These are phyloP conservation scores for Blastobotrys serpentis DNA, from an alignment of 1,139 yeast genomes.

Conservation along the genomic window DNA sequence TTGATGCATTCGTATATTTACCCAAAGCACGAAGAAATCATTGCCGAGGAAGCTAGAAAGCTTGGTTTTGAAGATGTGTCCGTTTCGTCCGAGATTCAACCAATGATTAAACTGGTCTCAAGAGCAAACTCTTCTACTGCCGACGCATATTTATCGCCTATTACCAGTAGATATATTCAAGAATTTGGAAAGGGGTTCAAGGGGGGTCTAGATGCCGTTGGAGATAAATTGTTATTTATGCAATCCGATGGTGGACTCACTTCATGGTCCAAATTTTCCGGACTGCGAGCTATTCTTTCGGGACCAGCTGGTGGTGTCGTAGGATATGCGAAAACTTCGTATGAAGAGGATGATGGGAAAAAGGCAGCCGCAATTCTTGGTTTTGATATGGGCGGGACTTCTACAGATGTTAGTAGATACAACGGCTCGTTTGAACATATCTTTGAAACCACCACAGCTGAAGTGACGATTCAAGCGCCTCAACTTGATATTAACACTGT, in stretches of 20 bases:
- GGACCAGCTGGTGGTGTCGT: conserved; percentile 66
- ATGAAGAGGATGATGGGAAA: conserved; percentile 34
- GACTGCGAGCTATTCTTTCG: conserved; percentile 51
- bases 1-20: conserved; percentile 68
- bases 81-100: conserved; percentile 62
- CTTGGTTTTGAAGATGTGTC: conserved; percentile 65
- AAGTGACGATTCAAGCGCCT: conserved; percentile 56
- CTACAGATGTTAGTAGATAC: conserved; percentile 56
- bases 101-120: conserved; percentile 70
- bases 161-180: conserved; percentile 57
- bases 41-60: conserved; percentile 56
- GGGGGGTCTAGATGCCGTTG: conserved; percentile 48
- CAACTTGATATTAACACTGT: conserved; percentile 58
- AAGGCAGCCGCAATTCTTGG: conserved; percentile 43
- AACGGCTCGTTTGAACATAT: conserved; percentile 50
- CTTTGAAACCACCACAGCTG: conserved; percentile 56
- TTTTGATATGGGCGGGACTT: conserved; percentile 63
- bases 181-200: conserved; percentile 62
- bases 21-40: conserved; percentile 60
- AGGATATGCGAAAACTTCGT: conserved; percentile 53
- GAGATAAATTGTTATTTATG: conserved; percentile 52
- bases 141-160: conserved; percentile 78
- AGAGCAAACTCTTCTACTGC: conserved; percentile 73
- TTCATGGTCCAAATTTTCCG: conserved; percentile 49
- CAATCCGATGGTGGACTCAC: conserved; percentile 60